A percentile compares a stretch with the other conserved stretches of the same genome.
Evolutionary conservation across 2,329 filamentous ascomycete genomes (phyloP).

Genomic region (Chrysoporthe austroafricana): DNA sequence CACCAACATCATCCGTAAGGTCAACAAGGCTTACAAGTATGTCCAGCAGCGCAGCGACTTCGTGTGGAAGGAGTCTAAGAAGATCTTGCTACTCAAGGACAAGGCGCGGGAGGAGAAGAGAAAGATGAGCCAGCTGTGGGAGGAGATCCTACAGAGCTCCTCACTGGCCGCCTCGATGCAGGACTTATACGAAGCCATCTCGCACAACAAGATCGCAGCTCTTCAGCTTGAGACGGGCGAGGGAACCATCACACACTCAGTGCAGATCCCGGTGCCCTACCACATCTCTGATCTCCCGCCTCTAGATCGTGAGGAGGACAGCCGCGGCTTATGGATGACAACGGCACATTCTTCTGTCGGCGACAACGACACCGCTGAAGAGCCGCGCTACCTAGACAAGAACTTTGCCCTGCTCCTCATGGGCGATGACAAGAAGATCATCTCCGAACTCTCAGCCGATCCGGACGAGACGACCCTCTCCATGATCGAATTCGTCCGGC

Average conservation of each 20-base stretch:
- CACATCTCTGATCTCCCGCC: conserved; percentile 75
- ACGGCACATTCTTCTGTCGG: conserved; percentile 78
- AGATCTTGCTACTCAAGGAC: conserved; percentile 79
- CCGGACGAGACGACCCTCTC: conserved; percentile 75
- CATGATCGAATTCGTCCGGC: conserved; percentile 80
- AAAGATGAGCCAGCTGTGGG: conserved; percentile 71
- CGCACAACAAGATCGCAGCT: conserved; percentile 83
- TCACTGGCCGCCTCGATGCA: conserved; percentile 82
- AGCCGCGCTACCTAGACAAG: conserved; percentile 74
- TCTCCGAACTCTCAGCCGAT: conserved; percentile 76
- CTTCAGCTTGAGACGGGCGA: conserved; percentile 71
- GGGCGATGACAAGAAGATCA: conserved; percentile 75
- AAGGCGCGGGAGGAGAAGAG: conserved; percentile 72
- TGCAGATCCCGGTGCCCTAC: conserved; percentile 67
- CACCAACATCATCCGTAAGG: conserved; percentile 85
- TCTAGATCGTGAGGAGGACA: conserved; percentile 64
- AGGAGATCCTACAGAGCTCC: conserved; percentile 70
- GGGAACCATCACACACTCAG: conserved; percentile 62
- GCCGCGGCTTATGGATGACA: conserved; percentile 82
- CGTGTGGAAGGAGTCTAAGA: conserved; percentile 87
- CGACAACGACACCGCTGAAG: conserved; percentile 65
- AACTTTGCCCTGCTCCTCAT: conserved; percentile 87
- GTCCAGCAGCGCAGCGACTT: conserved; percentile 90
- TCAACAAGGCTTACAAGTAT: conserved; percentile 90
- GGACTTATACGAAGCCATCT: conserved; percentile 80